Percentiles rank a stretch among this genome's conserved stretches.
These are phyloP conservation scores for Deinandra increscens DNA, from an alignment of 129 eudicot genomes.

Conservation along the genomic window DNA sequence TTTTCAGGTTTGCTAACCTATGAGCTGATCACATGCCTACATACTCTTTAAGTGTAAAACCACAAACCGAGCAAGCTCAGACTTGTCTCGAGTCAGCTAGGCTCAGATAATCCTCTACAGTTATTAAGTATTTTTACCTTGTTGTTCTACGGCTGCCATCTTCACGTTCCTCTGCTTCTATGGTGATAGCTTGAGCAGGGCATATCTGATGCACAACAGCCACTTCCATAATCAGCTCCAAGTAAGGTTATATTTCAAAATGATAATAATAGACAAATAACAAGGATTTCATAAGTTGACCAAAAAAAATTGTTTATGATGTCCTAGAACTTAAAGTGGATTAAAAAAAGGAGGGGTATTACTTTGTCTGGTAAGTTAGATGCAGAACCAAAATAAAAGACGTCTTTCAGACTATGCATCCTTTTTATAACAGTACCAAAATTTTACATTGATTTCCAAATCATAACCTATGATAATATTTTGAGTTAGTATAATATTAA, in stretches of 20 bases:
- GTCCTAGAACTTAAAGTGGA: not conserved
- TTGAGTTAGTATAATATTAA: not conserved
- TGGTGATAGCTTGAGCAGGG: slow-evolving; percentile 96
- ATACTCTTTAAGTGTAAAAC: slow-evolving; percentile 3
- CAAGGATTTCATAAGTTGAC: not conserved
- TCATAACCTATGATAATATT: not conserved
- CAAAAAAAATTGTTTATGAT: not conserved
- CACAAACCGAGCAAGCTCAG: not conserved
- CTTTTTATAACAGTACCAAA: not conserved
- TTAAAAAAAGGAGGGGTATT: not conserved
- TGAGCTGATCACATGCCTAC: slow-evolving; percentile 10
- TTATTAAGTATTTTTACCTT: slow-evolving; percentile 41
- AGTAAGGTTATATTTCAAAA: not conserved
- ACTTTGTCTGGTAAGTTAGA: not conserved
- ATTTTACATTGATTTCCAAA: not conserved
- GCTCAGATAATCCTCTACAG: not conserved
- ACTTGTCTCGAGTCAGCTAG: not conserved
- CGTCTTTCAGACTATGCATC: not conserved
- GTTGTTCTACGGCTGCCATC: slow-evolving; percentile 96
- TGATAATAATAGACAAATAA: not conserved
- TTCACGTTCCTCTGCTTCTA: slow-evolving; percentile 92
- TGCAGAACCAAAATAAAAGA: slow-evolving; percentile 3
- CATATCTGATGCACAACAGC: slow-evolving; percentile 53
- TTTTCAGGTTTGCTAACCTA: not conserved
- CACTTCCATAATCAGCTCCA: slow-evolving; percentile 4